Conservation (phyloP, 306 rosid species). For the Prunus davidiana region DNA sequence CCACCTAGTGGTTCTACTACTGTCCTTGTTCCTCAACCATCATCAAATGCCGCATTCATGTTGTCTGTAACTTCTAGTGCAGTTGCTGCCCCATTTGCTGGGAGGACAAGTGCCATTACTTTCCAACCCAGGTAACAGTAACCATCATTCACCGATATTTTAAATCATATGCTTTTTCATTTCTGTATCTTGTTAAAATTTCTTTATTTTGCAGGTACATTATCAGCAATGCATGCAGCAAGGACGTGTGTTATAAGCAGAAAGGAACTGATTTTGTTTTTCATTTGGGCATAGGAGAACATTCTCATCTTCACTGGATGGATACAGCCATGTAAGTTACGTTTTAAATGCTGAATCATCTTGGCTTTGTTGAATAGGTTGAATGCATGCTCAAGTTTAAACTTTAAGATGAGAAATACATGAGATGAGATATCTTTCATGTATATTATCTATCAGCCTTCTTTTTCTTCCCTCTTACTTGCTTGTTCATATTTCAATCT, state of each 20-base stretch:
- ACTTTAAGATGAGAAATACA: neutral
- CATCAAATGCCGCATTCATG: slow-evolving; percentile 65
- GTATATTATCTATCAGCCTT: neutral
- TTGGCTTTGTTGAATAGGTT: neutral
- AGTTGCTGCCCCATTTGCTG: slow-evolving; percentile 65
- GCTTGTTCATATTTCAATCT: slow-evolving; percentile 18
- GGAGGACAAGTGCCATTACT: slow-evolving; percentile 73
- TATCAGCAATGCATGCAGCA: slow-evolving; percentile 92
- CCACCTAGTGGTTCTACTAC: slow-evolving; percentile 94
- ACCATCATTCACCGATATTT: neutral
- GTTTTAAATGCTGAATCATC: neutral
- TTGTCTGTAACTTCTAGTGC: slow-evolving; percentile 70
- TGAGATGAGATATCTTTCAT: neutral
- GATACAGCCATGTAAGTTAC: slow-evolving; percentile 60
- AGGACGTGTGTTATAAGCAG: slow-evolving; percentile 75
- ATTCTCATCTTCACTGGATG: slow-evolving; percentile 93
- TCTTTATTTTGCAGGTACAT: slow-evolving; percentile 63
- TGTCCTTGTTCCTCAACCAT: slow-evolving; percentile 65
- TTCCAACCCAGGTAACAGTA: slow-evolving; percentile 84
- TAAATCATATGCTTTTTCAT: neutral
- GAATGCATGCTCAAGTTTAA: neutral
- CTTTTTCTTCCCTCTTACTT: slow-evolving; percentile 14
- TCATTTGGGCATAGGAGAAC: slow-evolving; percentile 59
- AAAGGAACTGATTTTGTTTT: slow-evolving; percentile 68
- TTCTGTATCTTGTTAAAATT: slow-evolving; percentile 14